Base-by-base conservation (phyloP, 2,329 filamentous ascomycete species). In the Coniella lustricola region DNA sequence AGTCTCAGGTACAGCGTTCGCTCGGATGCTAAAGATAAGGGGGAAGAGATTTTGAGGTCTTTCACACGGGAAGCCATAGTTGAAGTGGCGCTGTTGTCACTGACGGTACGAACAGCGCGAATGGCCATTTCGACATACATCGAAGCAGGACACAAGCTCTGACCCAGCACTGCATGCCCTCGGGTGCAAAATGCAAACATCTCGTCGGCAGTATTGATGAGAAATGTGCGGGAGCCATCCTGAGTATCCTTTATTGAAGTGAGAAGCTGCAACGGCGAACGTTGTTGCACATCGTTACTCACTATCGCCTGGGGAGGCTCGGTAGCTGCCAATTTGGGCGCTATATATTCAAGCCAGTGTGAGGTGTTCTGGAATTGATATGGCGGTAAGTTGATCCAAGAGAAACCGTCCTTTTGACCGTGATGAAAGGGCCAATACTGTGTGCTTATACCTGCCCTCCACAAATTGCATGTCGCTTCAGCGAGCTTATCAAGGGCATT, bases 361-460 rank as follows among this genome's bases (percentile, higher is more conserved):
- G 48, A 43, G 4, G 50, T 55, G 42, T 60, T 58, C 12, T 60
- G 57, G 33, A 64, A 65, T 25, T 62, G 61, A 17, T 63, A 62
- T 0, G 56, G 51, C 3, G 63, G 61, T n/a, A 64, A 45, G 17
- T 51, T 51, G 3, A 61, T 20, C 3, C 13, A 17, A 9, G 3
- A 7, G 13, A 53, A 60, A 4, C 51, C 29, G 3, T 14, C 2
- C 18, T 44, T 40, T 20, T 57, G 54, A 16, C 7, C 13, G 7
- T 43, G 46, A 21, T 63, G 57, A 33, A 59, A 58, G 0, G 44
- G 40, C 63, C 62, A 65, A 35, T 54, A 58, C 13, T 56, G 52
- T 1, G 51, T 50, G 3, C 4, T 12, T 13, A 44, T 39, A 5
- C 59, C 57, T 1, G 25, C 18, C 7, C 44, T 54, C 58, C 58